Evolutionary conservation across 2,329 filamentous ascomycete genomes (phyloP), one percentile per base, ranked within the genome.

Genomic region (Epichloe brachyelytri): DNA sequence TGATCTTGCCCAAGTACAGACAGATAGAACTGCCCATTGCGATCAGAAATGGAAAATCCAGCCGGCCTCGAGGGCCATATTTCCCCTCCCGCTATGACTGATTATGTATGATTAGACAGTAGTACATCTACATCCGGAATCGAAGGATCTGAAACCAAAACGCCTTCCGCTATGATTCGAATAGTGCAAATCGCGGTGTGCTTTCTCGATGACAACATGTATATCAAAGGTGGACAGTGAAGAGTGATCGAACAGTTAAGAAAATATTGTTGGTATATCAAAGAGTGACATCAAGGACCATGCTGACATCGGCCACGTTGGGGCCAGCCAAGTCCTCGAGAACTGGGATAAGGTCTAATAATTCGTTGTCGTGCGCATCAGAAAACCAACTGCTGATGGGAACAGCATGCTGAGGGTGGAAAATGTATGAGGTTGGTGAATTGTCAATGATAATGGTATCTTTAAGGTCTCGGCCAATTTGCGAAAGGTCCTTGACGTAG

Each of bases 331-430:
- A 77, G 70, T 98, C 93, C 76, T 98, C 93, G 58, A 98, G 88
- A 61, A 98, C 93, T 49, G 93, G 93, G 67, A 98, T 97, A 61
- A 98, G 76, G 67, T 98, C 93, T 63, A 98, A 77, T 55, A 98
- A 78, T 76, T 98, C 93, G 71, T 98, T 98, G 73, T 98, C 93
- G 70, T 98, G 93, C 55, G 93, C 93, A 71, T 98, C 93, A 58
- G 90, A 96, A 73, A 98, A 98, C 93, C 93, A 98, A 76, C 91
- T 97, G 79, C 90, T 96, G 72, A 98, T 98, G 26, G 93, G 93
- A 47, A 98, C 91, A 54, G 93, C 93, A 68, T 98, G 93, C 73
- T 98, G 91, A 22, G 93, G 93, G 66, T 98, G 93, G 78, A 98
- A 98, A 62, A 98, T 97, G 74, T 98, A 98, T 12, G 91, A 97